Evolutionary conservation across 2,329 filamentous ascomycete species (phyloP), one percentile per base, ranked within the genome.

Genomic region (Beauveria varroae): DNA sequence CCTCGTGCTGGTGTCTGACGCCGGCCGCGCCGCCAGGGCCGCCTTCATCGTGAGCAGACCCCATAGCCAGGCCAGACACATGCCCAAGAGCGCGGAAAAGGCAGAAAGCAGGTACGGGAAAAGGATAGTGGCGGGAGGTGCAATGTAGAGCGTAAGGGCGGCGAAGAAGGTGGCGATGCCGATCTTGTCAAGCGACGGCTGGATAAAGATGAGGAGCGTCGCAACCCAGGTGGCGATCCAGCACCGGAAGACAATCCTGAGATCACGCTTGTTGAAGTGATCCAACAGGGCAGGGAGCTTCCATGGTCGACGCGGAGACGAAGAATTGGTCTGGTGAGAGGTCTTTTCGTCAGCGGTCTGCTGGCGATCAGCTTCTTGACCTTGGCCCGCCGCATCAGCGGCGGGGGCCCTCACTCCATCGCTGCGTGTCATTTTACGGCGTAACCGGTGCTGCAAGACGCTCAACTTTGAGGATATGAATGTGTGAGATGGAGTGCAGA

Each of bases 61-160:
- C 79, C 79, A 81, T 9, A 71, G 76, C 78, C 79, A 81, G 3
- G 74, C 78, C 0, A 79, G 64, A 30, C 72, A 75, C 66, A 81
- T 78, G 18, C 79, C 79, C 2, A 79, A 16, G 3, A 80, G 67
- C 1, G 81, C 68, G 0, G 79, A 75, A 0, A 77, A 37, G 0
- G 73, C 67, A 10, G 69, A 75, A 5, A 81, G 69, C 1, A 81
- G 65, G 60, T 79, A 79, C 40, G 81, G 67, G 28, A 78, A 76
- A 1, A 81, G 66, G 9, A 80, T 79, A 4, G 74, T 73, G 2
- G 74, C 72, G 0, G 79, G 78, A 0, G 79, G 79, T 0, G 75
- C 71, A 24, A 81, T 78, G 26, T 76, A 75, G 9, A 80, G 68
- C 1, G 79, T 69, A 0, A 76, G 62, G 6, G 70, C 67, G 6